Evolutionary conservation across 1,284 basidiomycete genomes (phyloP), one percentile per base, ranked within the genome.

Genomic region (Crepidotus sp.): DNA sequence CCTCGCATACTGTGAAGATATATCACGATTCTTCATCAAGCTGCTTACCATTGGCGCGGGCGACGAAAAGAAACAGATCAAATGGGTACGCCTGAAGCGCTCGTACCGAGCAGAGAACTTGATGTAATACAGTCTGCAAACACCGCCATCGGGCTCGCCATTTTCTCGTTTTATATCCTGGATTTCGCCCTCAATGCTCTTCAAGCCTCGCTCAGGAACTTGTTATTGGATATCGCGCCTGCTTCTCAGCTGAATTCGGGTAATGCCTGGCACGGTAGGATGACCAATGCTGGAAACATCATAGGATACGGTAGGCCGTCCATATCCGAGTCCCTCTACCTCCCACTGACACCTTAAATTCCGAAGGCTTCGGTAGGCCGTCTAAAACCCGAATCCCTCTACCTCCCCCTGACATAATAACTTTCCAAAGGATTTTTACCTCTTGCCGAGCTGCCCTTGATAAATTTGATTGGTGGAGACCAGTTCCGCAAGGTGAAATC

Each of bases 241-340:
- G 75, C 83, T 3, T 76, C 84, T 51, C 93, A 98, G 62, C 76
- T 97, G 26, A 92, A 84, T 52, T 74, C 81, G 11, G 93, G 87
- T 5, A 98, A 97, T 65, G 95, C 95, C n/a, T 98, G 95, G 94
- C 92, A 97, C 55, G 90, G 93, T 13, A 74, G 91, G 46, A 94
- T 96, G 86, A 84, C 81, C 36, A 91, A 96, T 59, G 80, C 90
- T n/a, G 93, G 91, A 18, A 96, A 93, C 58, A 94, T 96, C 42
- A 64, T 94, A 53, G 93, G 86, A 1, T 84, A 93, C 57, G 91
- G 88, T 83, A 59, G 49, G 74, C 59, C 18, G 38, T 19, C 30
- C 29, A 21, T 36, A 25, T 26, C 29, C 25, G 22, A 44, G n/a
- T 14, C 22, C 14, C 33, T 26, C 29, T 32, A 18, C n/a, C 14